phyloP scores from a whole-genome alignment of 805 yeast species.

The Saturnispora besseyi region DNA sequence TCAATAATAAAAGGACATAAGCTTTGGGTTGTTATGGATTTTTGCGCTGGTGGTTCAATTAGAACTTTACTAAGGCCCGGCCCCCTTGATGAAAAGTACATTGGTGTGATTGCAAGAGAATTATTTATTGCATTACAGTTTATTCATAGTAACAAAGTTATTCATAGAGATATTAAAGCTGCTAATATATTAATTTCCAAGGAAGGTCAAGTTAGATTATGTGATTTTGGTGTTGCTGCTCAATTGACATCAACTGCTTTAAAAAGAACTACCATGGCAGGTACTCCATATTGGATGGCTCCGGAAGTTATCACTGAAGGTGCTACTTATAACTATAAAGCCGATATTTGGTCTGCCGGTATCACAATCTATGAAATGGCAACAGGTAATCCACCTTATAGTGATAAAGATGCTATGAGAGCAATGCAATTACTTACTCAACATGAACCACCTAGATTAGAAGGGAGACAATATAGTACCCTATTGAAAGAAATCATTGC shows the following conservation, averaged over 20 bases:
- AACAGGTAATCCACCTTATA: conserved; percentile 95
- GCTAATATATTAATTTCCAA: conserved; percentile 81
- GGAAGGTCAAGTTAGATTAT: conserved; percentile 82
- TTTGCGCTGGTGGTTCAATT: conserved; percentile 93
- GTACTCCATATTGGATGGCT: conserved; percentile 98
- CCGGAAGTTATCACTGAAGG: conserved; percentile 96
- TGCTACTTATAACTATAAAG: conserved; percentile 77
- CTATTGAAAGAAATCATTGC: conserved; percentile 82
- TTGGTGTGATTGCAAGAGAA: conserved; percentile 81
- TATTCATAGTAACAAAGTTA: conserved; percentile 84
- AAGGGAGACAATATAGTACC: conserved; percentile 75
- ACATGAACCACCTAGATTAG: conserved; percentile 89
- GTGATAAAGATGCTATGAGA: conserved; percentile 88
- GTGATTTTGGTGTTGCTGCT: conserved; percentile 99
- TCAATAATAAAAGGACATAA: conserved; percentile 81
- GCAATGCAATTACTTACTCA: conserved; percentile 93
- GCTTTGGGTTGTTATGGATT: conserved; percentile 95
- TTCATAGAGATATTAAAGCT: conserved; percentile 93
- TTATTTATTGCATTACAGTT: conserved; percentile 64
- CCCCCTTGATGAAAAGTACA: conserved; percentile 71
- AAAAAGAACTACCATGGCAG: conserved; percentile 91
- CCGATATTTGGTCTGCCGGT: conserved; percentile 97
- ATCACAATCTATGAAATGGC: conserved; percentile 90
- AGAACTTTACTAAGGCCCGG: conserved; percentile 85
- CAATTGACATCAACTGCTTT: conserved; percentile 65